These are phyloP conservation scores for Fraxinus excelsior DNA, from an alignment of 257 asterid species.

Conservation along the genomic window DNA sequence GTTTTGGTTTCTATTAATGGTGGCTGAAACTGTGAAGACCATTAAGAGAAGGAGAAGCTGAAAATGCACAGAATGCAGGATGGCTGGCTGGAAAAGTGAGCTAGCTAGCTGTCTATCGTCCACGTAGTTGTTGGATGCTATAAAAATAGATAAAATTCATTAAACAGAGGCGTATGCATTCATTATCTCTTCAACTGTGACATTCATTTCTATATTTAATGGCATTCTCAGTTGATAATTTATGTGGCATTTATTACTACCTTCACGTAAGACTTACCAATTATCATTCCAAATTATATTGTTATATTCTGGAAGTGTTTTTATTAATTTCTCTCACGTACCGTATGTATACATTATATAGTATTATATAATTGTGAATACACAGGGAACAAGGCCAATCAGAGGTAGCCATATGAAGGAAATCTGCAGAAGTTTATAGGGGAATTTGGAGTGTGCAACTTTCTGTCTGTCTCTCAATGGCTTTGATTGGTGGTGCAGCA, in stretches of 20 bases:
- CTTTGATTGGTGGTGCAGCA: constrained; percentile 59
- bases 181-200: constrained; percentile 53
- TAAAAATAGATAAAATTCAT: neutral
- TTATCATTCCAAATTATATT: no score
- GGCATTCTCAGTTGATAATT: constrained; percentile 35
- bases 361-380: constrained; percentile 14
- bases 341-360: neutral
- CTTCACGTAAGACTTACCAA: no score
- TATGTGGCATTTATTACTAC: constrained; percentile 28
- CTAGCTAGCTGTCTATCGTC: constrained; percentile 5
- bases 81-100: neutral
- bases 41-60: neutral
- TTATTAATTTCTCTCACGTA: neutral
- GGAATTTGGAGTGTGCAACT: neutral
- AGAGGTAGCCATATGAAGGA: constrained; percentile 53
- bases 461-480: constrained; percentile 48
- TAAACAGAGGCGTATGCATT: constrained; percentile 39
- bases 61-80: neutral
- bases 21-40: neutral
- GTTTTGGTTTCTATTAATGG: neutral
- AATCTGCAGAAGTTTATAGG: neutral
- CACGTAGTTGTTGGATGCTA: neutral
- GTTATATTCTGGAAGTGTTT: neutral
- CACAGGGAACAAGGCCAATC: constrained; percentile 64
- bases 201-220: constrained; percentile 58